Evolutionary conservation across 257 asterid genomes (phyloP).

Genomic region (Solanum chiquidenum): DNA sequence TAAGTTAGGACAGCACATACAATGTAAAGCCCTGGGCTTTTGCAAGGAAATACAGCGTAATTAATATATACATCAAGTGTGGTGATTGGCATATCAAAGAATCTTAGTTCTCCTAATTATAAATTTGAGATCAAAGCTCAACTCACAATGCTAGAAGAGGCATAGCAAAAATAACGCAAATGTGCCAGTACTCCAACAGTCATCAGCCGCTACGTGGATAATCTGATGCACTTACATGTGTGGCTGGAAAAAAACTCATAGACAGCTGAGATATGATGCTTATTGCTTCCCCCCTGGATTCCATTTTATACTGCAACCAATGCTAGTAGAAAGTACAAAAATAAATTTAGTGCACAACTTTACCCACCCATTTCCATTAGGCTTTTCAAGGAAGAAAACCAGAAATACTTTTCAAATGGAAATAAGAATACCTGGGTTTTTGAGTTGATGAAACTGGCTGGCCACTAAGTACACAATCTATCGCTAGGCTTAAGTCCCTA

Average conservation of each 20-base stretch:
- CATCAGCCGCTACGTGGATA: not conserved
- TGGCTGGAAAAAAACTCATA: constrained; percentile 4
- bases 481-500: constrained; percentile 83
- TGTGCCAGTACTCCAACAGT: not conserved
- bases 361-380: not conserved
- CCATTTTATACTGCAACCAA: constrained; percentile 96
- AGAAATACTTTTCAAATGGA: not conserved
- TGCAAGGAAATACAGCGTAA: not conserved
- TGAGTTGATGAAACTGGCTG: constrained; percentile 60
- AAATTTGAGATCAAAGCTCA: not conserved
- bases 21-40: not conserved
- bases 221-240: constrained; percentile 2
- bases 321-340: constrained; percentile 24
- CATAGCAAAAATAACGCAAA: not conserved
- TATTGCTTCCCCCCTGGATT: constrained; percentile 39
- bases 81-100: not conserved
- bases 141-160: not conserved
- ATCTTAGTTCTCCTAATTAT: not conserved
- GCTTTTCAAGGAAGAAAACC: not conserved
- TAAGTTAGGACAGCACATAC: not conserved
- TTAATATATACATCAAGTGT: not conserved
- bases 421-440: constrained; percentile 54
- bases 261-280: constrained; percentile 5
- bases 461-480: constrained; percentile 68
- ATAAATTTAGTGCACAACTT: not conserved